Base-by-base conservation (phyloP, 176 grass and related monocot genomes). In the Carex myosuroides region DNA sequence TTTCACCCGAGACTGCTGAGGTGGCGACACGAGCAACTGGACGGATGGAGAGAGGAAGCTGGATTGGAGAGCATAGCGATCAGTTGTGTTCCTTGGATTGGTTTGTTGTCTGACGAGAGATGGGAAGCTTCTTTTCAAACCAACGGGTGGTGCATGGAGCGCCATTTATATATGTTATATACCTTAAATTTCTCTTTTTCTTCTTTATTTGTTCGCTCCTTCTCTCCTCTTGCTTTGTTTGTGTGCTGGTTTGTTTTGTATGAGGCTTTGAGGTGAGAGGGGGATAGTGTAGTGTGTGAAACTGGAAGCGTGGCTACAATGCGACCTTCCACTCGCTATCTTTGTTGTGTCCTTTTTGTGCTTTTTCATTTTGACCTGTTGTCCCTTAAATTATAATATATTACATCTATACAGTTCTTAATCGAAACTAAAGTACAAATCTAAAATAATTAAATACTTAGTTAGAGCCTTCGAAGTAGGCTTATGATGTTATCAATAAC, bases 271-370 rank as follows among this genome's bases (percentile, higher is more conserved):
- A 41, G 42, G 13, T 1, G 69, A 48, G 20, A 17, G 70, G 5
- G 13, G 5, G 37, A 20, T 37, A 76, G 56, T 53, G 52, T 8
- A 85, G 54, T 48, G 84, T 86, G 85, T 70, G 39, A 86, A 86
- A 80, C 83, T 70, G 39, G 88, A 86, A 80, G 81, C 89, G 92
- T 94, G 92, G 92, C 88, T 37, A 53, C 78, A 90, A 81, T 88
- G 69, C 60, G 46, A 79, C 90, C 92, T 89, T 81, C 89, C 88
- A 87, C 90, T 85, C 78, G 79, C 83, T 94, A 92, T 90, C 90
- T 83, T 89, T 88, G 70, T 83, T 73, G 8, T 64, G 44, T 70
- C 55, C 67, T 46, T 88, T 88, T 37, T 79, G 26, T n/a, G 9
- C 8, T 75, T 79, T 81, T 68, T 60, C 1, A 24, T 30, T 61